Percentiles rank a stretch among this genome's conserved stretches.
phyloP scores from a whole-genome alignment of 2,329 filamentous ascomycete species.

The Pseudovirgaria hyperparasitica region DNA sequence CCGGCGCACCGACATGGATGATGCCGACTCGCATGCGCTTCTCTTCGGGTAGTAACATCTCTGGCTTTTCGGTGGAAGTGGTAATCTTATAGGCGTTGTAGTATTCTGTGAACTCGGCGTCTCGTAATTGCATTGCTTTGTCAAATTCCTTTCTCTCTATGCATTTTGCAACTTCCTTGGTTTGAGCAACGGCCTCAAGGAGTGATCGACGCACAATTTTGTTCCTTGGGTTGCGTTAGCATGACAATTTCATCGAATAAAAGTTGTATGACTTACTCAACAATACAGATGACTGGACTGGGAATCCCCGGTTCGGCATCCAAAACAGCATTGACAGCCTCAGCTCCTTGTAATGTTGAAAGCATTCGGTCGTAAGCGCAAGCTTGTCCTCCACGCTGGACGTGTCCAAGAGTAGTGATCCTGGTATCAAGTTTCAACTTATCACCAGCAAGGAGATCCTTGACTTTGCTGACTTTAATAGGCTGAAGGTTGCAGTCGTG shows the following conservation, averaged over 20 bases:
- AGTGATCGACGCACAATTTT: slow-evolving; percentile 87
- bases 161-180: slow-evolving; percentile 68
- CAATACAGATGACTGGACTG: slow-evolving; percentile 78
- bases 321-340: slow-evolving; percentile 83
- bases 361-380: slow-evolving; percentile 93
- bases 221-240: no score
- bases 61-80: slow-evolving; percentile 64
- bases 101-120: slow-evolving; percentile 89
- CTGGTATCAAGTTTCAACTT: slow-evolving; percentile 78
- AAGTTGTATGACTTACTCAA: slow-evolving; percentile 16
- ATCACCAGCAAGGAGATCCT: slow-evolving; percentile 72
- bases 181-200: slow-evolving; percentile 77
- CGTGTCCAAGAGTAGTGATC: slow-evolving; percentile 89
- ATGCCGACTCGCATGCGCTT: slow-evolving; percentile 91
- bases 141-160: slow-evolving; percentile 81
- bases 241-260: no score
- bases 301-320: slow-evolving; percentile 75
- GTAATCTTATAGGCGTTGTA: slow-evolving; percentile 85
- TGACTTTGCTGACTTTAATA: slow-evolving; percentile 71
- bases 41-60: slow-evolving; percentile 52
- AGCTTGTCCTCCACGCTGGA: slow-evolving; percentile 87
- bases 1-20: slow-evolving; percentile 91
- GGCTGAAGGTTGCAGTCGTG: slow-evolving; percentile 73
- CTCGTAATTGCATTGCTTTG: slow-evolving; percentile 73
- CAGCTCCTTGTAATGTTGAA: slow-evolving; percentile 82